Evolutionary conservation across 2,329 filamentous ascomycete species (phyloP).

Genomic region (Claviceps pazoutovae): DNA sequence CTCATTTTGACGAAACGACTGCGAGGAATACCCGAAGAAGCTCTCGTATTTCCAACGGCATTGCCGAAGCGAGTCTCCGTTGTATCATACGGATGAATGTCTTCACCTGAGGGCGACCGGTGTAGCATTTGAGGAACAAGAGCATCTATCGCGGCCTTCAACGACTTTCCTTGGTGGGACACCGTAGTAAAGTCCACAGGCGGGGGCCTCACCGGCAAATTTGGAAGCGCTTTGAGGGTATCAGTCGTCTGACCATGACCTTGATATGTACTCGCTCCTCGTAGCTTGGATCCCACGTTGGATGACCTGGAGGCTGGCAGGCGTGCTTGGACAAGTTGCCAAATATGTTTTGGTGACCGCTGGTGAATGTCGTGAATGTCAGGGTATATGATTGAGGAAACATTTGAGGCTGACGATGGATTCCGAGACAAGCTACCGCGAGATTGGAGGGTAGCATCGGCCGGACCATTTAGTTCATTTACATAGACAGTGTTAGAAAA

Average conservation of each 20-base stretch:
- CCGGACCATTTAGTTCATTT: constrained; percentile 1
- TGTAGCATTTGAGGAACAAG: constrained; percentile 7
- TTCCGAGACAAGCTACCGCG: constrained; percentile 3
- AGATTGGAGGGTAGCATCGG: not conserved
- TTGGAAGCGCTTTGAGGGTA: not conserved
- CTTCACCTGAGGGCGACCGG: not conserved
- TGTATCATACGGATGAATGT: not conserved
- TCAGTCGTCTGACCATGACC: not conserved
- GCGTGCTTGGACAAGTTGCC: not conserved
- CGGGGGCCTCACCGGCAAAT: not conserved
- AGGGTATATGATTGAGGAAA: constrained; percentile 23
- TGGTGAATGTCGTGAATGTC: constrained; percentile 29
- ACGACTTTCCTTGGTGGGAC: not conserved
- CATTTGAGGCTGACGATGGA: constrained; percentile 21
- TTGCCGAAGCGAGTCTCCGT: not conserved
- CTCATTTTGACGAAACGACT: constrained; percentile 17
- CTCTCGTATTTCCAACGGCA: constrained; percentile 1
- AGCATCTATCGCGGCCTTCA: constrained; percentile 1
- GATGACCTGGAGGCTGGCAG: not conserved
- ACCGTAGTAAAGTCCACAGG: not conserved
- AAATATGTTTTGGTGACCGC: constrained; percentile 33
- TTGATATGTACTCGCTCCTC: not conserved
- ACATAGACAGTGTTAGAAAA: not conserved
- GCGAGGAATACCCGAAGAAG: constrained; percentile 15
- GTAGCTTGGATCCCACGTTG: not conserved